Percentiles rank a stretch among this genome's conserved stretches.
Evolutionary conservation across 1,139 yeast species (phyloP).

Genomic region (Magnusiomyces magnusii): DNA sequence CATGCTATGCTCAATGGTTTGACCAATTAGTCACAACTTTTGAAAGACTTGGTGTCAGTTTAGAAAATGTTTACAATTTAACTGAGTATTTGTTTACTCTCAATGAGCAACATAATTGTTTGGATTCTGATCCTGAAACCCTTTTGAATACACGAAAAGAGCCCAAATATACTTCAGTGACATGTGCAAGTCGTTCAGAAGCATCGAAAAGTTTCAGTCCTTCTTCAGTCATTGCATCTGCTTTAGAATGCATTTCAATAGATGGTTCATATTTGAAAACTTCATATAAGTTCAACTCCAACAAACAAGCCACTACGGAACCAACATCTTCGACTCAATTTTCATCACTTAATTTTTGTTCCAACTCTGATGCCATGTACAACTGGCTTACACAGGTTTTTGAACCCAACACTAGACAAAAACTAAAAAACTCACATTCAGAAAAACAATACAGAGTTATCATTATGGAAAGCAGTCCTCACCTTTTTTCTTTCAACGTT

Average conservation of each 20-base stretch:
- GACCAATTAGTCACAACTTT: conserved; percentile 2
- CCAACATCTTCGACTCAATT: background rate
- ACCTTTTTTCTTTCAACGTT: conserved; percentile 12
- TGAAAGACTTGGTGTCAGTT: background rate
- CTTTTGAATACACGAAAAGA: too few species aligned
- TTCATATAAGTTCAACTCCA: conserved; percentile 4
- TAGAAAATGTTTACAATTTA: conserved; percentile 11
- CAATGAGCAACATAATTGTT: background rate
- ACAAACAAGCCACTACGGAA: background rate
- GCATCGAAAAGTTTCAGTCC: background rate
- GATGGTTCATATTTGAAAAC: conserved; percentile 4
- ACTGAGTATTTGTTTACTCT: conserved; percentile 9
- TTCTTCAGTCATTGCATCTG: conserved; percentile 3
- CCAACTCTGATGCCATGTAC: conserved; percentile 9
- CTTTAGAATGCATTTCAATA: conserved; percentile 9
- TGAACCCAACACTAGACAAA: conserved; percentile 5
- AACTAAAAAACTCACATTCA: background rate
- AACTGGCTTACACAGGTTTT: conserved; percentile 14
- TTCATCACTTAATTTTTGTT: conserved; percentile 12
- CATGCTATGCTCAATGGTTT: conserved; percentile 8
- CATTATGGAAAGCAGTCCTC: conserved; percentile 10
- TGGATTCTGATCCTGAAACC: too few species aligned
- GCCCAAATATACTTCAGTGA: too few species aligned
- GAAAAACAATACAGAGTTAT: conserved; percentile 8
- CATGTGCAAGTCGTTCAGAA: background rate